Evolutionary conservation across 73 alveolate genomes (phyloP), one percentile per base, ranked within the genome.

Genomic region (Paramecium caudatum): DNA sequence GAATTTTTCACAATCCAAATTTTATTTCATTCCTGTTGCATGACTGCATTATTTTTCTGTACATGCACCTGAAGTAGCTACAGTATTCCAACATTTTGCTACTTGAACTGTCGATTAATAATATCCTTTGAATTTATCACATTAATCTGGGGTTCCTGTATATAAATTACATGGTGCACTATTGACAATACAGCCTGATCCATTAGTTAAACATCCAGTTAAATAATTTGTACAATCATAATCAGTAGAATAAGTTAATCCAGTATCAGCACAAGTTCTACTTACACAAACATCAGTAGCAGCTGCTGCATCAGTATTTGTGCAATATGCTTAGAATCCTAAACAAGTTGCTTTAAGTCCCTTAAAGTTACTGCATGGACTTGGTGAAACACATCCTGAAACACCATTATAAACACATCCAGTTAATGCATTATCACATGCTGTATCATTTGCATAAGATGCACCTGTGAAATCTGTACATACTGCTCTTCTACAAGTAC

Each of bases 191-290:
- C 88, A 74, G 15, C 88, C 88, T 6, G 69, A 1, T 41, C 88
- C 88, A 7, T 74, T 74, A 21, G 88, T 74, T 16, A 74, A 63
- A 74, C 88, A 74, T 10, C 88, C 88, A 39, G 88, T 3, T 17
- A 74, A 45, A 19, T 39, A 74, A 10, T 19, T 74, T 9, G 33
- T 25, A 43, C 88, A 74, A 74, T 74, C 88, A 1, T 19, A 1
- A 45, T 74, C 68, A 45, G 25, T 74, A 74, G 25, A 15, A 4
- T 32, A 68, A 2, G 61, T 33, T 17, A 37, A 15, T 32, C 21
- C 19, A 10, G 47, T 25, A 68, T 68, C 61, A 32, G 30, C 50
- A 37, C 84, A 68, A 4, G 50, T 68, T 37, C 46, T 68, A 32
- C 34, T 0, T 68, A 25, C 19, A 6, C 84, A 68, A 68, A 21